A percentile compares a stretch with the other conserved stretches of the same genome.
Conservation (phyloP, 495 filamentous ascomycete species). For the Staphylotrichum longicolle region DNA sequence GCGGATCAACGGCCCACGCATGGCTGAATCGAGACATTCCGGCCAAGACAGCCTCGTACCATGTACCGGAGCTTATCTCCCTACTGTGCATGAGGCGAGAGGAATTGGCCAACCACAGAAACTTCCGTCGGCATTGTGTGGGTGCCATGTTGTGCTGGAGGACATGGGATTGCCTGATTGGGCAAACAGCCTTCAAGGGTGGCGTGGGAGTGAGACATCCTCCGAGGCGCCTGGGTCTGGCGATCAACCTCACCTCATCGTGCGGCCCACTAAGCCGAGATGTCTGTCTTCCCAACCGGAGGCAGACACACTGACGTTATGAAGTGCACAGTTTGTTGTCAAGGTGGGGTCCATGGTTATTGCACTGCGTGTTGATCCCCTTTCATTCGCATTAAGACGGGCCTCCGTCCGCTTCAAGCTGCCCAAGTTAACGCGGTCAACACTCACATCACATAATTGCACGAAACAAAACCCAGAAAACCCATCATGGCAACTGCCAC, state of each 20-base stretch:
- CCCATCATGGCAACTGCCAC: not conserved
- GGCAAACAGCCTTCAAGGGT: not conserved
- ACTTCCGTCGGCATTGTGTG: no score
- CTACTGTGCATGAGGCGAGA: constrained; percentile 1
- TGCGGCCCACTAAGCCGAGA: not conserved
- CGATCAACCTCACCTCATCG: not conserved
- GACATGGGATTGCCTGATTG: not conserved
- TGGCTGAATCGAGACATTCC: not conserved
- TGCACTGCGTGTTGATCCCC: no score
- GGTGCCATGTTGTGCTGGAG: not conserved
- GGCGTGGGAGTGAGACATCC: constrained; percentile 10
- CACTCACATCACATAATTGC: no score
- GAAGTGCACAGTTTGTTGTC: no score
- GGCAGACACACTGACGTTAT: no score
- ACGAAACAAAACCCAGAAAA: not conserved
- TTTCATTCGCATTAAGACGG: no score
- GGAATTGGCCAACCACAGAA: not conserved
- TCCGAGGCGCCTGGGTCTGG: not conserved
- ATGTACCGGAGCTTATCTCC: constrained; percentile 2
- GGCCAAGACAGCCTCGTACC: not conserved
- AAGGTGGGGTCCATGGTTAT: no score
- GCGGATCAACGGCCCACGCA: not conserved
- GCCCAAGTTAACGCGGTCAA: no score
- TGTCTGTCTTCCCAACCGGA: not conserved
- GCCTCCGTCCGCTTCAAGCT: no score